Evolutionary conservation across 2,329 filamentous ascomycete genomes (phyloP).

Genomic region (Phialophora chinensis): DNA sequence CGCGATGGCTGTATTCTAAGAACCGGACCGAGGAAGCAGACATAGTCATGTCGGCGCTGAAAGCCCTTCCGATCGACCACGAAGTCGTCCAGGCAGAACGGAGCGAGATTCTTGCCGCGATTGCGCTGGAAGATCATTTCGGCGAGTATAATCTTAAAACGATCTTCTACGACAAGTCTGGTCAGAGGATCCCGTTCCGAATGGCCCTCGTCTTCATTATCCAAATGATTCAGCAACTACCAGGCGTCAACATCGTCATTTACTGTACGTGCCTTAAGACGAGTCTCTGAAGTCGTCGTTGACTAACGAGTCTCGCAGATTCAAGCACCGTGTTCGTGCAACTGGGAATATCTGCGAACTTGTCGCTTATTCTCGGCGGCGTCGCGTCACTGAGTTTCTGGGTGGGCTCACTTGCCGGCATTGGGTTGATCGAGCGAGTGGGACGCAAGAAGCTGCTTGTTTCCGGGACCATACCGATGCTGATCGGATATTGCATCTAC

Average conservation of each 20-base stretch:
- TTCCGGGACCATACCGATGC: conserved; percentile 57
- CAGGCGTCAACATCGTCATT: conserved; percentile 21
- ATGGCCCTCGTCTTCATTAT: conserved; percentile 12
- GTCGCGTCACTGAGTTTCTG: conserved; percentile 15
- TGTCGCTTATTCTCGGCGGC: conserved; percentile 20
- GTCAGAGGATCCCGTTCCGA: conserved; percentile 12
- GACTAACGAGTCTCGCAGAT: conserved; percentile 21
- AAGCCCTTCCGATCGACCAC: conserved; percentile 42
- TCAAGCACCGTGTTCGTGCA: conserved; percentile 23
- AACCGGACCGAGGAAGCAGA: conserved; percentile 1
- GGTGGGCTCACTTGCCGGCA: conserved; percentile 10
- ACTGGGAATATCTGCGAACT: conserved; percentile 22
- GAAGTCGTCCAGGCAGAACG: conserved; percentile 13
- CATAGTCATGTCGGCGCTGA: conserved; percentile 2
- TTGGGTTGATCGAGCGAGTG: conserved; percentile 69
- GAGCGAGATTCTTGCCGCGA: conserved; percentile 13
- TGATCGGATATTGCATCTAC: conserved; percentile 18
- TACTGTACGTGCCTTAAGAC: conserved; percentile 34
- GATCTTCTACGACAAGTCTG: conserved; percentile 16
- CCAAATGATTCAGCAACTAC: conserved; percentile 22
- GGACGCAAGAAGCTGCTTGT: conserved; percentile 68
- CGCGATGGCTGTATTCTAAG: conserved; percentile 5
- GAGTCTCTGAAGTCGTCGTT: conserved; percentile 5
- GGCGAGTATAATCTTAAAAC: conserved; percentile 15
- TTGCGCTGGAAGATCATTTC: conserved; percentile 13